Percentiles rank a stretch among this genome's conserved stretches.
phyloP scores from a whole-genome alignment of 805 yeast species.

The Lipomyces orientalis region DNA sequence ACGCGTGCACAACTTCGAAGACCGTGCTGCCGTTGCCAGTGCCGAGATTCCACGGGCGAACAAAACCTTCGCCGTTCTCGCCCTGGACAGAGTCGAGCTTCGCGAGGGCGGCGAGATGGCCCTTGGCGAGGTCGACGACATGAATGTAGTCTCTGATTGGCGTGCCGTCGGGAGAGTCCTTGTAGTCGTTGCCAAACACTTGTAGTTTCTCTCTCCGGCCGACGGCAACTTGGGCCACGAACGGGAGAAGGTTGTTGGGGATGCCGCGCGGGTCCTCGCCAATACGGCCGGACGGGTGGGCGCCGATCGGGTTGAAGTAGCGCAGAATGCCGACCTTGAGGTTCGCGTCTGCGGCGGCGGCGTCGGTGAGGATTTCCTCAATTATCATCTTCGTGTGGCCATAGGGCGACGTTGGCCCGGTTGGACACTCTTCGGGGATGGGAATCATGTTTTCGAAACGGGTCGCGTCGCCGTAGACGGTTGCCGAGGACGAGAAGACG shows the following conservation, averaged over 20 bases:
- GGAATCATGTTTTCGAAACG: conserved; percentile 75
- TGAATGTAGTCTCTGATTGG: conserved; percentile 71
- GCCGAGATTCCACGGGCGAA: conserved; percentile 83
- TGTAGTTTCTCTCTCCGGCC: conserved; percentile 68
- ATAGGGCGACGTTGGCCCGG: conserved; percentile 77
- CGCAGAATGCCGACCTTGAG: conserved; percentile 63
- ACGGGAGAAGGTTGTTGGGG: conserved; percentile 78
- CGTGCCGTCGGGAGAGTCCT: conserved; percentile 60
- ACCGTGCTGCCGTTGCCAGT: conserved; percentile 83
- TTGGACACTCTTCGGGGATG: conserved; percentile 77
- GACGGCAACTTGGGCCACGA: conserved; percentile 76
- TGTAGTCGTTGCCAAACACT: conserved; percentile 77
- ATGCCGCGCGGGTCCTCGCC: conserved; percentile 83
- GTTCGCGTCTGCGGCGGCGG: conserved; percentile 49
- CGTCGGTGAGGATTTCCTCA: conserved; percentile 66
- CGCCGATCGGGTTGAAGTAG: conserved; percentile 85
- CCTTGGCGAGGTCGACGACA: conserved; percentile 78
- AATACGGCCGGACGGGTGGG: conserved; percentile 78
- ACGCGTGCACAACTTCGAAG: conserved; percentile 69
- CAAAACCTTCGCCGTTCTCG: conserved; percentile 52
- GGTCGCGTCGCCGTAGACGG: conserved; percentile 83
- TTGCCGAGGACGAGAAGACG: conserved; percentile 80
- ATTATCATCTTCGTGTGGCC: conserved; percentile 73
- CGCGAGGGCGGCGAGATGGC: conserved; percentile 73
- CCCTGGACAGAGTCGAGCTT: conserved; percentile 52